Percentiles rank a stretch among this genome's conserved stretches.
Conservation (phyloP, 2,329 filamentous ascomycete genomes). For the Clarireedia paspali region DNA sequence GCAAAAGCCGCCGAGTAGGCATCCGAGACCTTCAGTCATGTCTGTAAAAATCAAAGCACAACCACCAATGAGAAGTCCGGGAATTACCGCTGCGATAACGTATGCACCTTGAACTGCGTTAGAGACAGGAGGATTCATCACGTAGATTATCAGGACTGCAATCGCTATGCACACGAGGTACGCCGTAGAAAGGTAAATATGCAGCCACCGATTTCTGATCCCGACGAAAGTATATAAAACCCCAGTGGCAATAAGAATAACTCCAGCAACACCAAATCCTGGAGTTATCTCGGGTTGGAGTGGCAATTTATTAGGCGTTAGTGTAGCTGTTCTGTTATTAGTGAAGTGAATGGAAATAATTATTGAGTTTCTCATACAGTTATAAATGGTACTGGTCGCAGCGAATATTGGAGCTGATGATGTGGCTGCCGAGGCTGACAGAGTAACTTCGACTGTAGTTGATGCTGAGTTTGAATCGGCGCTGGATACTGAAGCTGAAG, state of each 20-base stretch:
- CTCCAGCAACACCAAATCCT: conserved; percentile 70
- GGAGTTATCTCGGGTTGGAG: conserved; percentile 70
- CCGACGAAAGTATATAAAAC: conserved; percentile 65
- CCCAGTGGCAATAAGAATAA: conserved; percentile 69
- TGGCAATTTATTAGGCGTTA: conserved; percentile 50
- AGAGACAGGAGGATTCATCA: conserved; percentile 72
- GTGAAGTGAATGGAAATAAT: not conserved
- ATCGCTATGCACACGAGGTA: conserved; percentile 68
- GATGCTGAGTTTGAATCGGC: not conserved
- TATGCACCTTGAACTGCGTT: conserved; percentile 78
- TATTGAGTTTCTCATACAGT: not conserved
- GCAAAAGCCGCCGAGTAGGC: conserved; percentile 29
- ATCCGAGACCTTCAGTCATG: conserved; percentile 72
- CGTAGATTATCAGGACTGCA: conserved; percentile 77
- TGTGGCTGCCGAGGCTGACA: not conserved
- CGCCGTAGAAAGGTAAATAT: conserved; percentile 72
- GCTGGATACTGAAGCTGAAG: not conserved
- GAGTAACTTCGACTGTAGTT: not conserved
- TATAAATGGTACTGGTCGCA: not conserved
- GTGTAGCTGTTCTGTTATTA: conserved; percentile 17
- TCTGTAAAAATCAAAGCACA: conserved; percentile 74
- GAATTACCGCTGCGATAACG: conserved; percentile 67
- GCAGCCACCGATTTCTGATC: conserved; percentile 72
- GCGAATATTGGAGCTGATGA: not conserved
- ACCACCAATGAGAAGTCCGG: conserved; percentile 67